These are phyloP conservation scores for Macrophomina pseudophaseolina DNA, from an alignment of 2,329 filamentous ascomycete genomes.

Conservation along the genomic window DNA sequence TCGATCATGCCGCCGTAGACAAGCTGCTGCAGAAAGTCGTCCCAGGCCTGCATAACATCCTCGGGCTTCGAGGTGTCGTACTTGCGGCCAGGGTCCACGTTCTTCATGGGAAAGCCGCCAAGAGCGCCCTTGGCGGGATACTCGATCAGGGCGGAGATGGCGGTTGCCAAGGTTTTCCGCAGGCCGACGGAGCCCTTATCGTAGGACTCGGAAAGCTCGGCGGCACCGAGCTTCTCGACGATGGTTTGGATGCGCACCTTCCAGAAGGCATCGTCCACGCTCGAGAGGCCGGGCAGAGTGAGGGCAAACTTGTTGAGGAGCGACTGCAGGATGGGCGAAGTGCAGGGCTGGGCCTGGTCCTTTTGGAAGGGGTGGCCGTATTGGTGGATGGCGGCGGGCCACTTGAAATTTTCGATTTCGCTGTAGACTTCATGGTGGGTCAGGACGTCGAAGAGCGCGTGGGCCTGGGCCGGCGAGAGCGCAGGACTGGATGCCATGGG, in stretches of 20 bases:
- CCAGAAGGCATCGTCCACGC: constrained; percentile 58
- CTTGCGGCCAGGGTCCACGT: constrained; percentile 39
- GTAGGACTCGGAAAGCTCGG: constrained; percentile 78
- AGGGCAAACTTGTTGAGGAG: constrained; percentile 70
- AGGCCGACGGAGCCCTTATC: constrained; percentile 78
- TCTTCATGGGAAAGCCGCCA: constrained; percentile 60
- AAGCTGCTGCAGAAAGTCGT: constrained; percentile 67
- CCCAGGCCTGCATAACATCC: constrained; percentile 68
- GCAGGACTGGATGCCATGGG: constrained; percentile 27
- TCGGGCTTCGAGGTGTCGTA: constrained; percentile 66
- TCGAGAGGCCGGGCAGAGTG: constrained; percentile 68
- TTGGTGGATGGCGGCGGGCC: constrained; percentile 64
- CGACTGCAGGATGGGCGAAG: constrained; percentile 69
- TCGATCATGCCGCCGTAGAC: constrained; percentile 73
- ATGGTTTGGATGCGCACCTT: constrained; percentile 48
- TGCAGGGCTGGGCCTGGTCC: constrained; percentile 52
- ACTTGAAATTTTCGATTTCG: constrained; percentile 75
- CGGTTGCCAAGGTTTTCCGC: constrained; percentile 76
- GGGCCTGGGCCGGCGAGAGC: constrained; percentile 52
- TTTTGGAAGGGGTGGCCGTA: constrained; percentile 74
- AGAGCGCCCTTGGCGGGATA: constrained; percentile 69
- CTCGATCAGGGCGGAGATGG: constrained; percentile 71
- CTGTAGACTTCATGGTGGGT: constrained; percentile 61
- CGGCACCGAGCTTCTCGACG: constrained; percentile 60
- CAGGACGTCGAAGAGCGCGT: constrained; percentile 60